Base-by-base conservation (phyloP, 108 stramenopile species). In the Cyclotella kingstonii region DNA sequence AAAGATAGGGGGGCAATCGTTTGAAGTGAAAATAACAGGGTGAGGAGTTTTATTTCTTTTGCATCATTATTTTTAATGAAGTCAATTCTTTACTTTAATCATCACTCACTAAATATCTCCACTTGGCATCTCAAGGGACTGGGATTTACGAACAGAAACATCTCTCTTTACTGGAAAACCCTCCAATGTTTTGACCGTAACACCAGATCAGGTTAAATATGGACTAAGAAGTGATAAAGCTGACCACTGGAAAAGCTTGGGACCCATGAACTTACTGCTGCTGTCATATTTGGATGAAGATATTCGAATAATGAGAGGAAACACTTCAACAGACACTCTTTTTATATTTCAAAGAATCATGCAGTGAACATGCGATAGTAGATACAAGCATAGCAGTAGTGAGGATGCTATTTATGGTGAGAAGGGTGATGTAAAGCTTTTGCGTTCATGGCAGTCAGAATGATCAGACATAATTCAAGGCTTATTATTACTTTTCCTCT, bases 241-340 rank as follows among this genome's bases (percentile, higher is more conserved):
- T 9, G 91, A 92, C 55, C 91, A 92, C 59, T 92, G 91, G 91
- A 92, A 92, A 66, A 79, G 74, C 34, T 57, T 92, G 9, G 87
- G 91, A 33, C 84, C 87, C 2, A 71, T 78, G 58, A 92, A 92
- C 55, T 58, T 85, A 70, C 64, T 92, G 43, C 84, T 89, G 49
- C 33, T 92, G 36, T 70, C 78, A 0, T 92, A 87, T 68, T 60
- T 92, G 54, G 91, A 92, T 45, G 84, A 92, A 31, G 85, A 86
- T 64, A 50, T 89, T 17, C 45, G 91, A 49, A 70, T 92, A 29
- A 92, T 92, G 91, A 66, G 91, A 45, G 91, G 91, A 19, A 89
- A 79, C 44, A 92, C 91, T 21, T 83, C 86, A 41, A 76, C 82
- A 15, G 87, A 92, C 40, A 82, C 85, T 26, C 62, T 92, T 28